Base-by-base conservation (phyloP, 495 filamentous ascomycete genomes). In the Penicillium tannophilum region DNA sequence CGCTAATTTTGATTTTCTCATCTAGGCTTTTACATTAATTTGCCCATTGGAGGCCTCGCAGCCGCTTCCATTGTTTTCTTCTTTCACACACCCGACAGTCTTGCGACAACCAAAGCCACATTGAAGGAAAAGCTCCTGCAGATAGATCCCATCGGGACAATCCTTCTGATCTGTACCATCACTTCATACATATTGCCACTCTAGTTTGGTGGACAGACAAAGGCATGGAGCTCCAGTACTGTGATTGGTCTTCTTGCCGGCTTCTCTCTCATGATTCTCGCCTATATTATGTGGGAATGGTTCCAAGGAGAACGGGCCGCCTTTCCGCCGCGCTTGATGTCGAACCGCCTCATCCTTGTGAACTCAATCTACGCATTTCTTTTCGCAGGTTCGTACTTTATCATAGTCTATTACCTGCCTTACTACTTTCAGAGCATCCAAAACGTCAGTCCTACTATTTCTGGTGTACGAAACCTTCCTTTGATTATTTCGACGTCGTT, bases 341-440 rank as follows among this genome's bases (percentile, higher is more conserved):
- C 58, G 8, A 71, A 76, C 47, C 76, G 82, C 16, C 63, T 57
- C 33, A 71, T 85, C 42, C 72, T 70, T 51, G 71, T 73, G 17
- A 69, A 67, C 11, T 66, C 68, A 28, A 16, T 70, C 12, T 63
- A 28, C 53, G 47, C 80, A 62, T 64, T 81, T 60, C 72, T 77
- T 67, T 73, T 81, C 33, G 67, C 66, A 0, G 80, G 81, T 12
- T 58, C 63, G 1, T 80, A 77, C 59, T 78, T 79, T 58, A 45
- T 80, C 2, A 36, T 83, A 9, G 70, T 85, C 19, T 87, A 85
- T 66, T 88, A 83, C 57, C 70, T 88, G 4, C 84, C 86, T 23
- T 82, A 88, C 56, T 89, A 86, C 63, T 88, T 87, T 65, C 86
- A 89, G 60, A 67, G 63, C 24, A 72, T 87, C 47, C 64, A 77